Conservation (phyloP, 192 early-diverging fungal species). For the Cladochytrium replicatum region DNA sequence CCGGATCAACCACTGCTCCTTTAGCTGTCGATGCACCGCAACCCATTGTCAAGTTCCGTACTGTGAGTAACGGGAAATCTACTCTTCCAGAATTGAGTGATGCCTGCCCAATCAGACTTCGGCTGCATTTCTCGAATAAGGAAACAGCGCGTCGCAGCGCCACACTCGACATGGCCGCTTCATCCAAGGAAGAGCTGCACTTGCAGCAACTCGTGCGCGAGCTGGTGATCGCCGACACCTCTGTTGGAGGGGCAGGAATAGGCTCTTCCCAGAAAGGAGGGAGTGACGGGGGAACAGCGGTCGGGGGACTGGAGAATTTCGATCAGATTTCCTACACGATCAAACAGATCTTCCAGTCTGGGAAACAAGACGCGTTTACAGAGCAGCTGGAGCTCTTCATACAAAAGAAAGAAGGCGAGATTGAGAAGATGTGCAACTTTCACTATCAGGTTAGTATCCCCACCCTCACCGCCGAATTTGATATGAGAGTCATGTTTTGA, state of each 20-base stretch:
- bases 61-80: no score
- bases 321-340: constrained; percentile 56
- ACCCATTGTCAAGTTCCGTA: no score
- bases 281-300: constrained; percentile 1
- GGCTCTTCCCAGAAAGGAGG: neutral
- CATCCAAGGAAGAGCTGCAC: constrained; percentile 24
- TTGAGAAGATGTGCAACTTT: constrained; percentile 92
- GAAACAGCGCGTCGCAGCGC: no score
- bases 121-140: no score
- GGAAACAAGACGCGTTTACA: constrained; percentile 77
- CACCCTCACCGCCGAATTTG: constrained; percentile 22
- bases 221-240: constrained; percentile 22
- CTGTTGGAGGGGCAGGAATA: neutral
- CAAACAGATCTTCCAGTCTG: constrained; percentile 77
- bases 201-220: constrained; percentile 35
- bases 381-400: constrained; percentile 77
- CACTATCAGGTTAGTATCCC: constrained; percentile 73
- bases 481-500: neutral
- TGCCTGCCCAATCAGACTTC: no score
- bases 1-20: no score
- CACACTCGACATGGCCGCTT: no score
- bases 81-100: no score
- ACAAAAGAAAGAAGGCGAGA: constrained; percentile 84
- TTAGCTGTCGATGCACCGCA: no score
- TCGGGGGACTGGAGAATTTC: constrained; percentile 30